Evolutionary conservation across 306 rosid species (phyloP).

Genomic region (Corylus avellana): DNA sequence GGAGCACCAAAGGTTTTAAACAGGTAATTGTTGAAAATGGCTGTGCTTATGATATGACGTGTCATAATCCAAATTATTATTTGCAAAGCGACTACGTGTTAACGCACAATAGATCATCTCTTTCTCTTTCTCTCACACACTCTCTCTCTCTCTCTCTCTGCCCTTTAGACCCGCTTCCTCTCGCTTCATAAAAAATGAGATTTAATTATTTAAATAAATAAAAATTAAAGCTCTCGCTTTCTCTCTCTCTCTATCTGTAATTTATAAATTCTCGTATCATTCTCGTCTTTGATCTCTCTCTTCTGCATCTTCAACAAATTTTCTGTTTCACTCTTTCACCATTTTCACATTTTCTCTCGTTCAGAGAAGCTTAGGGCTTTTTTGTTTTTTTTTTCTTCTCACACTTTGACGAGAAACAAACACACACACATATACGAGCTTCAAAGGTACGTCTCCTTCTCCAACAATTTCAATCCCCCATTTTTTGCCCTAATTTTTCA

Average conservation of each 20-base stretch:
- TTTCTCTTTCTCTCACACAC: neutral
- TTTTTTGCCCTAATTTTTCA: constrained; percentile 26
- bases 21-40: neutral
- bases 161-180: neutral
- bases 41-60: neutral
- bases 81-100: constrained; percentile 36
- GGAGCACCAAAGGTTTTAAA: no score
- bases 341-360: constrained; percentile 20
- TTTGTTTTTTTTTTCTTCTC: neutral
- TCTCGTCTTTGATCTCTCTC: constrained; percentile 20
- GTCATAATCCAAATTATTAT: constrained; percentile 2
- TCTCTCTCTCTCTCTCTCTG: constrained; percentile 25
- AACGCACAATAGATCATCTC: constrained; percentile 23
- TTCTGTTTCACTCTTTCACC: constrained; percentile 5
- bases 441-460: constrained; percentile 52
- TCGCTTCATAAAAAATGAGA: neutral
- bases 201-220: neutral
- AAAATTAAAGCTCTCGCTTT: neutral
- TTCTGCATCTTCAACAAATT: constrained; percentile 31
- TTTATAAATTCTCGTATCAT: constrained; percentile 36
- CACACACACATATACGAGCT: constrained; percentile 16
- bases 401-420: constrained; percentile 6
- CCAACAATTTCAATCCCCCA: constrained; percentile 23
- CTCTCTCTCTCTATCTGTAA: constrained; percentile 26
- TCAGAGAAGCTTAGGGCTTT: constrained; percentile 33